Conservation (phyloP, 2,329 filamentous ascomycete species). For the Xylaria sp. region DNA sequence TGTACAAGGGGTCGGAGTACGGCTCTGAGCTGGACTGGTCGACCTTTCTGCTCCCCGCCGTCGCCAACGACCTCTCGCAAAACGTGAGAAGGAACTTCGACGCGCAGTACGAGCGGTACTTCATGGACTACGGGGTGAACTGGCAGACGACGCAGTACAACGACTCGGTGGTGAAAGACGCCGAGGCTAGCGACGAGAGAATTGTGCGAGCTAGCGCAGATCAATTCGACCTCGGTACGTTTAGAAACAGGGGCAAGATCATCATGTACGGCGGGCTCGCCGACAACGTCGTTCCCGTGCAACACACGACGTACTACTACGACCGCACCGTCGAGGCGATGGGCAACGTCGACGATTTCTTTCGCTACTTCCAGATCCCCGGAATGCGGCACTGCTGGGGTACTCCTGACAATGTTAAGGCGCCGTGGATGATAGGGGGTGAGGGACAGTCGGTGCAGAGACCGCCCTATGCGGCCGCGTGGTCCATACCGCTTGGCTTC, state of each 20-base stretch:
- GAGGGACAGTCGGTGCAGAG: constrained; percentile 45
- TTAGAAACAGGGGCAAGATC: constrained; percentile 47
- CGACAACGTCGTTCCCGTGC: constrained; percentile 47
- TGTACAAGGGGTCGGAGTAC: constrained; percentile 53
- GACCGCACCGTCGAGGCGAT: constrained; percentile 44
- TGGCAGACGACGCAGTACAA: constrained; percentile 48
- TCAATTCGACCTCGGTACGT: constrained; percentile 48
- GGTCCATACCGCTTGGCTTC: constrained; percentile 45
- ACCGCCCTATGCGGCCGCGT: constrained; percentile 47
- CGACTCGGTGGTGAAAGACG: constrained; percentile 44
- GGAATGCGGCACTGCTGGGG: constrained; percentile 58
- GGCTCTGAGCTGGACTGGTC: constrained; percentile 55
- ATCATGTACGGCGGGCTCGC: constrained; percentile 49
- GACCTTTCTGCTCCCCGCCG: constrained; percentile 45
- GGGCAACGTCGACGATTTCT: constrained; percentile 58
- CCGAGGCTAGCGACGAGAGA: constrained; percentile 40
- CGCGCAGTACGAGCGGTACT: constrained; percentile 46
- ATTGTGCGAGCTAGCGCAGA: constrained; percentile 46
- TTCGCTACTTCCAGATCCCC: constrained; percentile 58
- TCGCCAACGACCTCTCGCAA: constrained; percentile 21
- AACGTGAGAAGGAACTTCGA: constrained; percentile 48
- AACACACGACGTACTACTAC: constrained; percentile 47
- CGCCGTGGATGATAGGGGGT: constrained; percentile 50
- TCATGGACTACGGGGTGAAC: constrained; percentile 43
- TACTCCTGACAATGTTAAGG: constrained; percentile 43